phyloP scores from a whole-genome alignment of 2,329 filamentous ascomycete genomes.

The Aspergillus sp. region DNA sequence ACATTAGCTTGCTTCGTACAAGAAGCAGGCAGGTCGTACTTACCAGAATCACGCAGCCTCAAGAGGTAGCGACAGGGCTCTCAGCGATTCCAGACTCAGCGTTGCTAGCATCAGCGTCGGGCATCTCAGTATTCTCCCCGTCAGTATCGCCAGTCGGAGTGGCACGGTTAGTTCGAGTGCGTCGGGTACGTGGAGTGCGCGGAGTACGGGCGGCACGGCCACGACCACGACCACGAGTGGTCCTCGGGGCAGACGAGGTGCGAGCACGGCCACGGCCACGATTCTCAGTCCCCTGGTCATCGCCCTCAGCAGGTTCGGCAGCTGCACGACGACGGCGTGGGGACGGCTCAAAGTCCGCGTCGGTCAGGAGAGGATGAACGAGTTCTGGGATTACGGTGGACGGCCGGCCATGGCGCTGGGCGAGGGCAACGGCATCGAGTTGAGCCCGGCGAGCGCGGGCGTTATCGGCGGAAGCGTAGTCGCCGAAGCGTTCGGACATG shows the following conservation, averaged over 20 bases:
- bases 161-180: background rate
- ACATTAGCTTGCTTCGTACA: background rate
- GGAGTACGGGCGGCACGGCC: background rate
- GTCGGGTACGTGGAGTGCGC: background rate
- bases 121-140: too few species aligned
- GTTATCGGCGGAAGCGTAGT: background rate
- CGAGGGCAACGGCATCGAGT: background rate
- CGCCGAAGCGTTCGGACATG: background rate
- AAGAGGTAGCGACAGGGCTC: too few species aligned
- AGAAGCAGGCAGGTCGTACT: background rate
- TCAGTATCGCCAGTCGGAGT: background rate
- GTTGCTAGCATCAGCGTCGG: too few species aligned
- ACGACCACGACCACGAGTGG: background rate
- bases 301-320: background rate
- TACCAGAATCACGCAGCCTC: background rate
- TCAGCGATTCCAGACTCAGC: too few species aligned
- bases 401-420: background rate
- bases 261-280: background rate
- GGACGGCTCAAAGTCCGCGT: background rate
- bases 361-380: background rate
- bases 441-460: background rate
- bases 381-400: background rate
- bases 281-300: background rate
- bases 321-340: background rate
- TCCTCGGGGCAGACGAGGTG: background rate